Base-by-base conservation (phyloP, 148 eudicot species). In the Amaranthus hypochondriacus region DNA sequence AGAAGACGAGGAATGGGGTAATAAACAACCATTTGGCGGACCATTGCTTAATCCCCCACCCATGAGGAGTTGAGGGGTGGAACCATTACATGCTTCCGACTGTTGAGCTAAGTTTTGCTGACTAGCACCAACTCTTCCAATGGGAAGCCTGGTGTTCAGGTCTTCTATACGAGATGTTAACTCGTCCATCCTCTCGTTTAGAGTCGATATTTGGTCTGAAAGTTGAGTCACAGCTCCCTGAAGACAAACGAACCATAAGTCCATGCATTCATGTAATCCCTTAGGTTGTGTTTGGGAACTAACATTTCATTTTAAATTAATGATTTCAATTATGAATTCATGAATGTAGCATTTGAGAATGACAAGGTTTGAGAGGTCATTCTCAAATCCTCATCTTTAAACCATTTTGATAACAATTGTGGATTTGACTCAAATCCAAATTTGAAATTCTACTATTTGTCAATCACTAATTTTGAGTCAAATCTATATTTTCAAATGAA, bases 141-240 rank as follows among this genome's bases (percentile, higher is more conserved):
- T 44, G 4, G 87, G 75, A 58, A 92, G 48, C 81, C 85, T 92
- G 47, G 93, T 82, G 80, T 81, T 95, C 61, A 95, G 81, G 73
- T 92, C 96, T 79, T 95, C 96, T 46, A 95, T 86, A 57, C 86
- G 84, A 62, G 98, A 95, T 61, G 92, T 92, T 68, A 95, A 89
- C 75, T 92, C 96, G 51, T 95, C 93, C 89, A 92, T 92, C 77
- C 97, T 88, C 80, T 90, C 98, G 73, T 86, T 95, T 70, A 95
- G 83, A 9, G 98, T 88, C 47, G 89, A 86, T 68, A 95, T 92
- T 76, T 95, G 97, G 52, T 95, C 98, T 7, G 92, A 86, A 7
- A 95, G 89, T 80, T 87, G 97, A 72, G 86, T 84, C 54, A 90
- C 81, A 18, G 86, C 85, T 70, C 92, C 97, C 98, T 95, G 81